phyloP scores from a whole-genome alignment of 495 filamentous ascomycete species.

The Pseudoneurospora amorphoporcata region DNA sequence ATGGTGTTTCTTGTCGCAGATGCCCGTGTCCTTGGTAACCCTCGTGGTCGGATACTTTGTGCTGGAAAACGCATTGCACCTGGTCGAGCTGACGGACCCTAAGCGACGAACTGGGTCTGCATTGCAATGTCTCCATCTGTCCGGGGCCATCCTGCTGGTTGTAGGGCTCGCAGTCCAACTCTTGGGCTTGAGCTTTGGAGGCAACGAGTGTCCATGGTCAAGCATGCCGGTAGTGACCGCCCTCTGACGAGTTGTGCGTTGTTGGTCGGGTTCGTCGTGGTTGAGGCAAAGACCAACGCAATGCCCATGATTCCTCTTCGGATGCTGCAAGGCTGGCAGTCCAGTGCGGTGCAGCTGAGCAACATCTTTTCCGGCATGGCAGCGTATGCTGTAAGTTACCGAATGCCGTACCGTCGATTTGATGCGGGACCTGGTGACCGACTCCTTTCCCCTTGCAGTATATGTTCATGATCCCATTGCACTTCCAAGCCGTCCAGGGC shows the following conservation, averaged over 20 bases:
- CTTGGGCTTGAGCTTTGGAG: conserved; percentile 48
- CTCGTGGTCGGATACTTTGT: conserved; percentile 46
- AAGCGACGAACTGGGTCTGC: conserved; percentile 24
- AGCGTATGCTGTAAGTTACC: conserved; percentile 44
- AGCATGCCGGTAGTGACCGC: conserved; percentile 41
- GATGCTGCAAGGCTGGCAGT: conserved; percentile 44
- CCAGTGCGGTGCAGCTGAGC: conserved; percentile 44
- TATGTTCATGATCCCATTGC: conserved; percentile 54
- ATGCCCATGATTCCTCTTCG: conserved; percentile 52
- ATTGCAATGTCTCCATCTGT: conserved; percentile 47
- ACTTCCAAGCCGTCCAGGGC: conserved; percentile 53
- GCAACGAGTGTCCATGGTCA: conserved; percentile 51
- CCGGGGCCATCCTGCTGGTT: conserved; percentile 43
- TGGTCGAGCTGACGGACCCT: conserved; percentile 7
- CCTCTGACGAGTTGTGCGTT: conserved; percentile 41
- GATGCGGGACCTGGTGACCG: neutral
- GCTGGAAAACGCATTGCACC: conserved; percentile 29
- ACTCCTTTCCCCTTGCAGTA: conserved; percentile 31
- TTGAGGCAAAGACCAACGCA: conserved; percentile 49
- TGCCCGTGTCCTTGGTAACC: conserved; percentile 43
- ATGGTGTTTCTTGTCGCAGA: conserved; percentile 41
- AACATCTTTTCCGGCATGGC: conserved; percentile 55
- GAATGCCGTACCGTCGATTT: neutral
- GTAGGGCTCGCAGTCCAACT: conserved; percentile 46
- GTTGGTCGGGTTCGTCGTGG: conserved; percentile 38